Conservation (phyloP, 495 filamentous ascomycete species). For the Annulohypoxylon nitens region DNA sequence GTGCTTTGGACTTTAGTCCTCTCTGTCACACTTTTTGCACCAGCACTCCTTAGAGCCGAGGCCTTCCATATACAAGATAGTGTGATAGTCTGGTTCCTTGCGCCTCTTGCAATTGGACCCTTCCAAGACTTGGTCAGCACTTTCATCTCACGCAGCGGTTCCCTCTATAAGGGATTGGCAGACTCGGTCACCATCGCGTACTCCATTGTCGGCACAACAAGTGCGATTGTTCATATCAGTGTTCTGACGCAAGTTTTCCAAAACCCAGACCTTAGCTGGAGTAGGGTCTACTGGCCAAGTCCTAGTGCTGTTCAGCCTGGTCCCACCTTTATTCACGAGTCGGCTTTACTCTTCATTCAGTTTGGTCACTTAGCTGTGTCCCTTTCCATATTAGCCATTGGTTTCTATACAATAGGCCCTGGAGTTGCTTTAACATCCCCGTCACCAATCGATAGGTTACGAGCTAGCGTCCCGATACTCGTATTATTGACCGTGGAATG, state of each 20-base stretch:
- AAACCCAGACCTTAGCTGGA: conserved; percentile 24
- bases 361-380: conserved; percentile 24
- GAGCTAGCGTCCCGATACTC: background rate
- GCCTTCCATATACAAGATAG: conserved; percentile 23
- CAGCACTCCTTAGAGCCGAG: conserved; percentile 8
- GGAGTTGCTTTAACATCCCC: background rate
- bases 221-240: conserved; percentile 10
- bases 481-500: conserved; percentile 5
- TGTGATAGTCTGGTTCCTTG: conserved; percentile 14
- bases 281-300: conserved; percentile 28
- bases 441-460: background rate
- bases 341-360: conserved; percentile 33
- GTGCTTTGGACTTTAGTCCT: conserved; percentile 11
- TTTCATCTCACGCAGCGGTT: conserved; percentile 13
- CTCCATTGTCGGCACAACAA: conserved; percentile 13
- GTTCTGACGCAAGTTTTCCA: conserved; percentile 5
- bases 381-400: conserved; percentile 19
- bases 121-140: conserved; percentile 16
- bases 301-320: conserved; percentile 20
- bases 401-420: conserved; percentile 11
- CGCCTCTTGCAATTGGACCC: conserved; percentile 18
- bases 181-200: conserved; percentile 17
- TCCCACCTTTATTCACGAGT: conserved; percentile 20
- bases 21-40: conserved; percentile 2
- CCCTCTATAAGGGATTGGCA: background rate